These are phyloP conservation scores for Gaeumannomyces sp. DNA, from an alignment of 2,329 filamentous ascomycete genomes.

Conservation along the genomic window DNA sequence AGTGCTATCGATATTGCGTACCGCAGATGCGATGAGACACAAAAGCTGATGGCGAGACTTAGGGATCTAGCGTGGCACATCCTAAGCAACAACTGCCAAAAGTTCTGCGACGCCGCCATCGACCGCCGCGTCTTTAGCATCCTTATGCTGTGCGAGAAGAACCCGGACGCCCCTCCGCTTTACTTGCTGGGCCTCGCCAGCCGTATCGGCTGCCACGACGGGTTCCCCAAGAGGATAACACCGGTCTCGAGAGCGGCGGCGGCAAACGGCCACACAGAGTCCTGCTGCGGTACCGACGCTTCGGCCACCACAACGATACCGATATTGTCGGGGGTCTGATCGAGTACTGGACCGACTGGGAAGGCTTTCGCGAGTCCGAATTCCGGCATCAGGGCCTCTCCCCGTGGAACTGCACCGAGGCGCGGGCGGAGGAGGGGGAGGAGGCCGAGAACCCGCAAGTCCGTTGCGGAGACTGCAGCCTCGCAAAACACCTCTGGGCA, in stretches of 20 bases:
- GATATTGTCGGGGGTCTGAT: constrained; percentile 36
- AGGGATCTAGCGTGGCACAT: neutral
- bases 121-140: neutral
- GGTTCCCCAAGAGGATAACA: neutral
- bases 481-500: constrained; percentile 38
- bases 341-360: constrained; percentile 43
- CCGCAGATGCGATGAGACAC: neutral
- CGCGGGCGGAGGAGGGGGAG: constrained; percentile 14
- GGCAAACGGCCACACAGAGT: constrained; percentile 32
- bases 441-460: constrained; percentile 23
- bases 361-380: constrained; percentile 29
- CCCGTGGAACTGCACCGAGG: constrained; percentile 42
- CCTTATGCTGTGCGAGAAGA: neutral
- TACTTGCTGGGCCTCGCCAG: constrained; percentile 3
- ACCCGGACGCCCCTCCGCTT: neutral
- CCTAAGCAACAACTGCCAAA: neutral
- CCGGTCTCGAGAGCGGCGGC: neutral
- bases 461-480: constrained; percentile 32
- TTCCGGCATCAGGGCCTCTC: constrained; percentile 37
- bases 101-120: constrained; percentile 1
- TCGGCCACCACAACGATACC: constrained; percentile 32
- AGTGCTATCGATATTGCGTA: neutral
- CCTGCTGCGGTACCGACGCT: constrained; percentile 30
- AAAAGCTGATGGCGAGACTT: too few species aligned
- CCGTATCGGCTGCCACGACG: neutral